Conservation (phyloP, 805 yeast genomes). For the Saccharomycopsis sp. region DNA sequence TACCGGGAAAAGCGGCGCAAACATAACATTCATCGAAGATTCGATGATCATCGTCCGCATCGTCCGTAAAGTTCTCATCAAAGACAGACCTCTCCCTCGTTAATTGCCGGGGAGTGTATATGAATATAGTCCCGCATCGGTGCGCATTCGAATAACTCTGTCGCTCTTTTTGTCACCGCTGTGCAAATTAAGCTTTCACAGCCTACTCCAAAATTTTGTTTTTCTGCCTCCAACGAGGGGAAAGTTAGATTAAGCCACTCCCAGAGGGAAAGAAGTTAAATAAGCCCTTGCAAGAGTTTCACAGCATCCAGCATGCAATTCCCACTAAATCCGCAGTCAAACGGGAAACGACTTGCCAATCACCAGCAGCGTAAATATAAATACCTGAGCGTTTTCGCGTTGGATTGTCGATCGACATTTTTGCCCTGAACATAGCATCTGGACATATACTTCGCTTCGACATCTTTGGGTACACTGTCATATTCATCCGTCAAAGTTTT, state of each 20-base stretch:
- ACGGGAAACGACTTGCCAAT: too few relatives aligned
- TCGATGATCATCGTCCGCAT: too few relatives aligned
- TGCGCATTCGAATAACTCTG: too few relatives aligned
- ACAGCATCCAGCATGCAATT: not conserved
- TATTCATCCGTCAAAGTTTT: too few relatives aligned
- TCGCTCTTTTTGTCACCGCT: too few relatives aligned
- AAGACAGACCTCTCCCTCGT: not conserved
- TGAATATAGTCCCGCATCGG: not conserved
- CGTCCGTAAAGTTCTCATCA: too few relatives aligned
- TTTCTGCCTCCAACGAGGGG: not conserved
- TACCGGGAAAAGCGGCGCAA: too few relatives aligned
- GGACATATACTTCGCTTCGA: too few relatives aligned
- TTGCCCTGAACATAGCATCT: too few relatives aligned
- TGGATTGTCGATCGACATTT: not conserved
- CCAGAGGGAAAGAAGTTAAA: not conserved
- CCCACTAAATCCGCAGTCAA: not conserved
- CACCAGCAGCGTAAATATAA: too few relatives aligned
- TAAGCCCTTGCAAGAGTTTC: not conserved
- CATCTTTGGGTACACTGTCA: too few relatives aligned
- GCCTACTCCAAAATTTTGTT: not conserved
- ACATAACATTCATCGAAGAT: too few relatives aligned
- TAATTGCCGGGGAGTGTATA: not conserved
- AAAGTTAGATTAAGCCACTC: not conserved
- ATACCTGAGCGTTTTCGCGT: not conserved
- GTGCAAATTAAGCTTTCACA: not conserved